Base-by-base conservation (phyloP, 805 yeast genomes). In the Candida golubevii region DNA sequence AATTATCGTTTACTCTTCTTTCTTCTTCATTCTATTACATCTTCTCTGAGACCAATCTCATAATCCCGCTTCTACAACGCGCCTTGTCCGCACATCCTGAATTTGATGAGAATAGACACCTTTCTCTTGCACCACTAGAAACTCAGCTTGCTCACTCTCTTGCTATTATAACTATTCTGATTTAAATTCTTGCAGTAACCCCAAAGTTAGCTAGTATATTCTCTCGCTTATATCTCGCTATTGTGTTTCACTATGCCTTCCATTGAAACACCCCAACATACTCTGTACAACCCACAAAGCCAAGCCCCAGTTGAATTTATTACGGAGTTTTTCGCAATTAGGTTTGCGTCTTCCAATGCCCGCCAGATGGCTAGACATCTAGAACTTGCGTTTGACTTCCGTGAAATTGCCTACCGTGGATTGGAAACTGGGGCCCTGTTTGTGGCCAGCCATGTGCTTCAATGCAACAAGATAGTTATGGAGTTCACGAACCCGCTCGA, bases 341-440 rank as follows among this genome's bases (percentile, higher is more conserved):
- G 84, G 11, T 78, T 84, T 72, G 83, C 82, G 48, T 84, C 82
- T 10, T 77, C 87, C n/a, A 85, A 85, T 50, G 85, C 91, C 23
- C 80, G 78, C 47, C 79, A 78, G 48, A 67, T 79, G 36, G 82
- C 95, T 0, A 58, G 63, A 18, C 76, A 73, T 57, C 77, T 82
- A 46, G 71, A 77, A 36, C 56, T 69, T 12, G 63, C 75, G 7
- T 74, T 79, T 63, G 95, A 95, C 0, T 88, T 88, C 60, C 51
- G 66, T 15, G 77, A 74, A 32, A 60, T 82, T 33, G 93, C 89
- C 1, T 77, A 73, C 53, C 71, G 63, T 46, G 88, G 88, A 6
- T 69, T 88, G 36, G 93, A 85, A 57, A 83, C 83, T 1, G 86
- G 84, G 1, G 76, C 83, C 6, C 68, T 75, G 40, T 64, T 71